Evolutionary conservation across 2,329 filamentous ascomycete species (phyloP).

Genomic region (Leptographium galeiforme): DNA sequence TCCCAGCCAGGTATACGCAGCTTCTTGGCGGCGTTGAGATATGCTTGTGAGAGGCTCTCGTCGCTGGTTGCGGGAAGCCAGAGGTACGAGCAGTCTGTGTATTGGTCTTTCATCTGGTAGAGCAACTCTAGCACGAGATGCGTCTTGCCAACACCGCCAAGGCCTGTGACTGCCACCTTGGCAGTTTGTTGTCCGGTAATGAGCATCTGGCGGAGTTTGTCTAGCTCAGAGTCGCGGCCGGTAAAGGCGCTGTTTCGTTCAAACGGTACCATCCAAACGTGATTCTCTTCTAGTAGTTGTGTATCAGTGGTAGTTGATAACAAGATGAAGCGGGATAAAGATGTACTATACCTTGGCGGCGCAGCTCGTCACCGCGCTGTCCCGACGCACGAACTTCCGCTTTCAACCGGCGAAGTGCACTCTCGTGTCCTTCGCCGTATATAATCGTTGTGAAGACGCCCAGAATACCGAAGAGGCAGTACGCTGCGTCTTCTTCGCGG

Average conservation of each 20-base stretch:
- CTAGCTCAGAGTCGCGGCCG: conserved; percentile 11
- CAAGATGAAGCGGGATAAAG: too few species aligned
- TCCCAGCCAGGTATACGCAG: conserved; percentile 16
- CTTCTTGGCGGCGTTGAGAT: conserved; percentile 20
- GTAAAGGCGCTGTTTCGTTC: conserved; percentile 11
- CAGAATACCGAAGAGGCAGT: too few species aligned
- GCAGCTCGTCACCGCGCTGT: too few species aligned
- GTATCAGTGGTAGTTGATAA: too few species aligned
- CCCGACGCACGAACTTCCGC: too few species aligned
- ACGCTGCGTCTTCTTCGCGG: too few species aligned
- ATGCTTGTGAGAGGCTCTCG: conserved; percentile 21
- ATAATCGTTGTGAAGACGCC: too few species aligned
- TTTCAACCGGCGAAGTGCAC: too few species aligned
- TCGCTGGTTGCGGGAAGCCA: conserved; percentile 22
- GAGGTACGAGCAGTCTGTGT: conserved; percentile 21
- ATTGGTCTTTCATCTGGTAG: conserved; percentile 14
- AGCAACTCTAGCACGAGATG: conserved; percentile 23
- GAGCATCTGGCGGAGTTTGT: conserved; percentile 7
- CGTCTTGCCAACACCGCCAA: conserved; percentile 25
- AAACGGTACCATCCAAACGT: too few species aligned
- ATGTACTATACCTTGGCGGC: too few species aligned
- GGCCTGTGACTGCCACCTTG: conserved; percentile 15
- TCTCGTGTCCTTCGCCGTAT: too few species aligned
- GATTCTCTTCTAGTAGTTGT: too few species aligned
- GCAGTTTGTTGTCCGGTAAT: conserved; percentile 12